These are phyloP conservation scores for Cystobasidiaceae sp. DNA, from an alignment of 1,284 basidiomycete genomes.

Conservation along the genomic window DNA sequence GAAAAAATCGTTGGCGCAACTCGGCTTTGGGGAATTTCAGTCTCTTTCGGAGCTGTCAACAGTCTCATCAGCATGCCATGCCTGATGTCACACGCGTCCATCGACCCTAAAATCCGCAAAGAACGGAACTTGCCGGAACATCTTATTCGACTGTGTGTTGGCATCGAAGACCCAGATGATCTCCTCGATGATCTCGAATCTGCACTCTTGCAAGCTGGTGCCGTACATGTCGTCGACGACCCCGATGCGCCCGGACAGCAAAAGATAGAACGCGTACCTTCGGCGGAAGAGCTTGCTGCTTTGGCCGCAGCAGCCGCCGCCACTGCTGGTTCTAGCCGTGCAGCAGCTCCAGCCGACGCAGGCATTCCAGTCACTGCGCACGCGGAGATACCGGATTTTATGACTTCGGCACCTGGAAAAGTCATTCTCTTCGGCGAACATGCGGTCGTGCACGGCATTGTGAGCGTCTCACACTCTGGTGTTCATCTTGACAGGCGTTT, in stretches of 20 bases:
- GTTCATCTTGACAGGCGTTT: constrained; percentile 1
- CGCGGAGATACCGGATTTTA: constrained; percentile 51
- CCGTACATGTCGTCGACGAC: constrained; percentile 55
- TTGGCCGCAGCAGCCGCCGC: neutral
- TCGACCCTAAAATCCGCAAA: constrained; percentile 85
- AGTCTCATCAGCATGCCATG: constrained; percentile 99
- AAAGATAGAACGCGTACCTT: constrained; percentile 35
- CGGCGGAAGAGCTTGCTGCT: constrained; percentile 5
- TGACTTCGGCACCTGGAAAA: constrained; percentile 93
- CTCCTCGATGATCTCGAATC: constrained; percentile 91
- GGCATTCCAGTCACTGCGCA: neutral
- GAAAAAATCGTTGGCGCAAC: constrained; percentile 90
- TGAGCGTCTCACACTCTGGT: constrained; percentile 51
- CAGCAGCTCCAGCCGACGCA: neutral
- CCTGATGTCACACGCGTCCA: constrained; percentile 98
- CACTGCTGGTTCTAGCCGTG: no score
- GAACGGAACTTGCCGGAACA: constrained; percentile 94
- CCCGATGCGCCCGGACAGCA: constrained; percentile 36
- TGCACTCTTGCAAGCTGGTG: constrained; percentile 85
- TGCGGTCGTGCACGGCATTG: constrained; percentile 95
- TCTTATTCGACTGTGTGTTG: constrained; percentile 94
- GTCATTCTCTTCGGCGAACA: constrained; percentile 98
- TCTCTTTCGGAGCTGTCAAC: constrained; percentile 97
- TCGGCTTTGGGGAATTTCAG: constrained; percentile 92
- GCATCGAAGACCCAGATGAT: constrained; percentile 92